Evolutionary conservation across 805 yeast species (phyloP), one percentile per base, ranked within the genome.

Genomic region (Starmerella ratchasimensis): DNA sequence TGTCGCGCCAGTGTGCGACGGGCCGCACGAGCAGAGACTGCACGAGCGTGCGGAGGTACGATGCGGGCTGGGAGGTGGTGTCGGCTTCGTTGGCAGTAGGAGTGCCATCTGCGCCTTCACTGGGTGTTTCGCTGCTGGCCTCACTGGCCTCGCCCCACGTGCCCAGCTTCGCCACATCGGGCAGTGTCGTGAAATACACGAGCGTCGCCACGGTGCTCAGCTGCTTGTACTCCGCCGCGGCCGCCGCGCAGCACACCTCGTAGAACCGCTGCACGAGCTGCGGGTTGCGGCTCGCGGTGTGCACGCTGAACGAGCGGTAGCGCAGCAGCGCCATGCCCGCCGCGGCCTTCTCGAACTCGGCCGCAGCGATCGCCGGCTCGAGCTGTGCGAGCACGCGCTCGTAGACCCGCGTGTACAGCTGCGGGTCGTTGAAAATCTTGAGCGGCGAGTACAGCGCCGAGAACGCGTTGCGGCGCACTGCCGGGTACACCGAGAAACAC

Each of bases 401-500:
- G 2, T 77, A 54, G 26, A 82, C 68, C 2, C 67, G 53, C 15
- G 69, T 64, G 42, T 79, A 75, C 3, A 88, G 60, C 40, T 79
- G 72, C 5, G 13, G 30, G 26, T 37, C 33, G 8, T 31, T 16
- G 22, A 45, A 45, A 1, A 43, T 39, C 48, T 74, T 77, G 67
- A 80, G 70, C 1, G 80, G 72, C 21, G 77, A 75, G 2, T 72
- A 67, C 39, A 90, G 58, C 2, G 79, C 69, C 0, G 68, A 56
- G 38, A 79, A 82, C 0, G 94, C 93, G 16, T 76, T 69, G 8
- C 66, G 62, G 1, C 83, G 68, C n/a, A 80, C 71, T 3, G 74
- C 74, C 0, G 76, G 61, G 52, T 81, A 88, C 0, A 76, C 64
- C 0, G 94, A 80, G 7, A 79, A 67, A 26, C 48, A 44, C 0